phyloP scores from a whole-genome alignment of 2,329 filamentous ascomycete species.

The Nigrospora sphaerica region DNA sequence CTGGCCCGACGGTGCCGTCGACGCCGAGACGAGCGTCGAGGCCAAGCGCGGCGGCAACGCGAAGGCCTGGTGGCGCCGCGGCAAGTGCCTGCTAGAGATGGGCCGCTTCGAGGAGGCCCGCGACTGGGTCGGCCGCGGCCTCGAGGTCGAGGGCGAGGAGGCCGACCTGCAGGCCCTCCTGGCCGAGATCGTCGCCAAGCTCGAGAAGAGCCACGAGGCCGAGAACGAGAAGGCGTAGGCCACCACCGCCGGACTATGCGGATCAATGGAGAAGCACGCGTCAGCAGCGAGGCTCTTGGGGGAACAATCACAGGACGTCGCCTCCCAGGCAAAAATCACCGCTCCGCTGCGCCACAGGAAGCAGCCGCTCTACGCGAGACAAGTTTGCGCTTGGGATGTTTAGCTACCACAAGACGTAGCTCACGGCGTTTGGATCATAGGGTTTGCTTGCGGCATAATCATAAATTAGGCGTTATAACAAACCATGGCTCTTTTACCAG shows the following conservation, averaged over 20 bases:
- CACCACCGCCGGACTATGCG: not conserved
- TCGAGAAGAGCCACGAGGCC: slow-evolving; percentile 20
- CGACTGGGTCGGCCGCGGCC: slow-evolving; percentile 66
- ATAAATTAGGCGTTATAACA: no score
- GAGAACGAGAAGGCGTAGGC: slow-evolving; percentile 19
- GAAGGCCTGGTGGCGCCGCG: slow-evolving; percentile 91
- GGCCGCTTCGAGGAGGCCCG: slow-evolving; percentile 73
- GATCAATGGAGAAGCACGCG: not conserved
- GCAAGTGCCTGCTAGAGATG: slow-evolving; percentile 86
- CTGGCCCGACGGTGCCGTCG: slow-evolving; percentile 82
- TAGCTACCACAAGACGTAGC: no score
- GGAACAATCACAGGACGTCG: no score
- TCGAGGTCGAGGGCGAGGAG: slow-evolving; percentile 77
- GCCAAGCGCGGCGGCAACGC: slow-evolving; percentile 80
- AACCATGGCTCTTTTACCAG: no score
- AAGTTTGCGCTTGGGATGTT: no score
- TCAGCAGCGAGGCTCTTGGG: no score
- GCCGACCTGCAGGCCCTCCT: slow-evolving; percentile 55
- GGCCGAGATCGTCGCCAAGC: slow-evolving; percentile 50
- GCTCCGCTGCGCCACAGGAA: no score
- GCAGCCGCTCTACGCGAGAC: no score
- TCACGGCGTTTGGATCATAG: no score
- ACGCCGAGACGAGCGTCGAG: slow-evolving; percentile 84
- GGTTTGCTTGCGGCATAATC: no score
- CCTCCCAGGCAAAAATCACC: no score